These are phyloP conservation scores for Leucogyrophana mollusca DNA, from an alignment of 768 basidiomycete genomes.

Conservation along the genomic window DNA sequence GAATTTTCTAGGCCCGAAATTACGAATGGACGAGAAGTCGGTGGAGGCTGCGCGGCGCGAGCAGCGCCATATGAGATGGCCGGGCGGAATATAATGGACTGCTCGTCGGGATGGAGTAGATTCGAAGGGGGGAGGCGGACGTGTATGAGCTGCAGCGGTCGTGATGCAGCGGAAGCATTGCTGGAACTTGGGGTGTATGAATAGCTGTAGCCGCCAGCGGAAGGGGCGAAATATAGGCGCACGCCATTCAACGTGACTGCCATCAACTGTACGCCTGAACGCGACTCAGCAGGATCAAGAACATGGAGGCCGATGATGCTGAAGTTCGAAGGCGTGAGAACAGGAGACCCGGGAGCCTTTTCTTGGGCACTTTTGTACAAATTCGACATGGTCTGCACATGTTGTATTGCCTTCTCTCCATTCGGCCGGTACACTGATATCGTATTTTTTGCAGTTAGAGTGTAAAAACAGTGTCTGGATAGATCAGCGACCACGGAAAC, in stretches of 20 bases:
- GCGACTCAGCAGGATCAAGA: conserved; percentile 65
- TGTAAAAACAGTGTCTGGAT: conserved; percentile 73
- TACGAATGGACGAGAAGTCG: conserved; percentile 55
- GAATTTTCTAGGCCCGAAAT: conserved; percentile 59
- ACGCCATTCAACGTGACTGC: conserved; percentile 81
- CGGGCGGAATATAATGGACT: conserved; percentile 47
- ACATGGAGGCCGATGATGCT: conserved; percentile 70
- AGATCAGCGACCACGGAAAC: conserved; percentile 64
- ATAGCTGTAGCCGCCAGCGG: conserved; percentile 46
- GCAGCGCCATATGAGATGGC: conserved; percentile 46
- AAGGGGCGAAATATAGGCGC: conserved; percentile 78
- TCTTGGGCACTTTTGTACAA: conserved; percentile 76
- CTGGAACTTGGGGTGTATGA: conserved; percentile 39
- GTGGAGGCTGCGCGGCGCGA: conserved; percentile 41
- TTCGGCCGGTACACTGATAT: conserved; percentile 67
- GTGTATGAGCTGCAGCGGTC: conserved; percentile 65
- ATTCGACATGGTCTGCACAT: conserved; percentile 73
- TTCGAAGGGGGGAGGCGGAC: conserved; percentile 77
- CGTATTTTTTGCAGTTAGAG: conserved; percentile 61
- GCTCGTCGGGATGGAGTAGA: conserved; percentile 75
- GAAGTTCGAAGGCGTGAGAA: conserved; percentile 68
- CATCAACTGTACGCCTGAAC: conserved; percentile 69
- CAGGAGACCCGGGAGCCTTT: conserved; percentile 76
- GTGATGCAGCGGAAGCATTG: conserved; percentile 22
- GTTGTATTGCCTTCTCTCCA: conserved; percentile 65